Percentiles rank a stretch among this genome's conserved stretches.
Conservation (phyloP, 805 yeast genomes). For the Ogataea neopini region DNA sequence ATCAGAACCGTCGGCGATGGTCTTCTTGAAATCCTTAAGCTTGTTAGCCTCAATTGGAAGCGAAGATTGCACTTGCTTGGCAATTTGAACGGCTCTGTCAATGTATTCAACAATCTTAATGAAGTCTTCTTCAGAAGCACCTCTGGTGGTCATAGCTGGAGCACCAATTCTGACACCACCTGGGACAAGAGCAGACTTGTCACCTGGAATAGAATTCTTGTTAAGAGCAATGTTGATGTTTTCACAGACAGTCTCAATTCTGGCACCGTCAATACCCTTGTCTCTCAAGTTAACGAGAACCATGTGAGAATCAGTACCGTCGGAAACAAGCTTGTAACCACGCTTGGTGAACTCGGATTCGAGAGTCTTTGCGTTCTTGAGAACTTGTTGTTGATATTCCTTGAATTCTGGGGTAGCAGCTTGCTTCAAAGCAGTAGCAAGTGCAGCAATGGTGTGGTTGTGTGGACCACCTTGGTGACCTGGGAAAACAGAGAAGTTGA, state of each 20-base stretch:
- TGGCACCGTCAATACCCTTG: slow-evolving; percentile 93
- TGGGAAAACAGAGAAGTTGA: slow-evolving; percentile 98
- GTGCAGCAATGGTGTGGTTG: slow-evolving; percentile 97
- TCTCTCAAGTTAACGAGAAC: slow-evolving; percentile 86
- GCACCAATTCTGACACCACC: slow-evolving; percentile 98
- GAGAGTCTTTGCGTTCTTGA: slow-evolving; percentile 83
- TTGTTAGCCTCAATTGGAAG: slow-evolving; percentile 93
- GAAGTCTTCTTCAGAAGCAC: slow-evolving; percentile 87
- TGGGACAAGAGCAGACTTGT: slow-evolving; percentile 93
- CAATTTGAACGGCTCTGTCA: slow-evolving; percentile 74
- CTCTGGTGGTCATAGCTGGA: slow-evolving; percentile 98
- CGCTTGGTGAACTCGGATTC: slow-evolving; percentile 69
- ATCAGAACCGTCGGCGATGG: slow-evolving; percentile 68
- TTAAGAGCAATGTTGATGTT: slow-evolving; percentile 92
- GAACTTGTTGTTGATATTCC: slow-evolving; percentile 84
- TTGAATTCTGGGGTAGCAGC: slow-evolving; percentile 88
- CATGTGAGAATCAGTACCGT: slow-evolving; percentile 98
- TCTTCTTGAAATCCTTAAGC: slow-evolving; percentile 92
- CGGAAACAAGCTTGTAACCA: slow-evolving; percentile 83
- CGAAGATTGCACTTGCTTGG: slow-evolving; percentile 70
- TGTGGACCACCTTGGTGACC: slow-evolving; percentile 99
- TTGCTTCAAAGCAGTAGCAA: slow-evolving; percentile 96
- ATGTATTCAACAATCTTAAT: slow-evolving; percentile 76
- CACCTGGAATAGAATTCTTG: slow-evolving; percentile 98
- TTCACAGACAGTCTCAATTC: slow-evolving; percentile 94